Percentiles rank a stretch among this genome's conserved stretches.
These are phyloP conservation scores for Plantago ovata DNA, from an alignment of 257 asterid species.

Conservation along the genomic window DNA sequence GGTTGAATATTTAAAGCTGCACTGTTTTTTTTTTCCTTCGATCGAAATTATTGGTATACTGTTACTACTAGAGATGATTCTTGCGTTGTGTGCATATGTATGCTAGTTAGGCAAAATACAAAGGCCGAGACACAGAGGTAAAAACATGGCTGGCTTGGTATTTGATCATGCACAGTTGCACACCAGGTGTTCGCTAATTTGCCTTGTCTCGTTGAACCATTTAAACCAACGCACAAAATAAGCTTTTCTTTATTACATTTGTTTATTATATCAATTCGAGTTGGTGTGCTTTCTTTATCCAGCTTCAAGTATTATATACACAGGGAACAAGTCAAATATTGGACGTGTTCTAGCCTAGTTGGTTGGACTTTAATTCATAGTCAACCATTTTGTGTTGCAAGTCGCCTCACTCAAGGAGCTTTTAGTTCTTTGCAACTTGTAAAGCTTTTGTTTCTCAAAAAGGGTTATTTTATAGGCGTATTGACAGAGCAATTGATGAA, in stretches of 20 bases:
- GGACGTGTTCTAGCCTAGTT: slow-evolving; percentile 38
- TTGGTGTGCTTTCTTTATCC: neutral
- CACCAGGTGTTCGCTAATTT: neutral
- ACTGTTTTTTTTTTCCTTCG: neutral
- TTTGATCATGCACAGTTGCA: slow-evolving; percentile 3
- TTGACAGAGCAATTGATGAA: slow-evolving; percentile 1
- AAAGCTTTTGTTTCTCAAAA: slow-evolving; percentile 18
- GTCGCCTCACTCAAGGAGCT: neutral
- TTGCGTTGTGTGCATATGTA: neutral
- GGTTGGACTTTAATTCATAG: slow-evolving; percentile 27
- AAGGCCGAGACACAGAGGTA: neutral
- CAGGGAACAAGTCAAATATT: slow-evolving; percentile 27
- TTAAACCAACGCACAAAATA: neutral
- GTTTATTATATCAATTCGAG: neutral
- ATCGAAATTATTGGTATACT: neutral
- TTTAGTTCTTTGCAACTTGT: slow-evolving; percentile 7
- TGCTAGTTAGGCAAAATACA: neutral
- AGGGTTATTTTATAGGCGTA: slow-evolving; percentile 9
- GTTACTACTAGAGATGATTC: neutral
- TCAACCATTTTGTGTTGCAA: slow-evolving; percentile 18
- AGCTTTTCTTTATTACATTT: too few species aligned
- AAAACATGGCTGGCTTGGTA: neutral
- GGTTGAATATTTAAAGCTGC: neutral
- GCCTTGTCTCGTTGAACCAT: neutral
- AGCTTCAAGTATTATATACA: neutral